Base-by-base conservation (phyloP, 805 yeast genomes). In the Wickerhamomyces chambardii region DNA sequence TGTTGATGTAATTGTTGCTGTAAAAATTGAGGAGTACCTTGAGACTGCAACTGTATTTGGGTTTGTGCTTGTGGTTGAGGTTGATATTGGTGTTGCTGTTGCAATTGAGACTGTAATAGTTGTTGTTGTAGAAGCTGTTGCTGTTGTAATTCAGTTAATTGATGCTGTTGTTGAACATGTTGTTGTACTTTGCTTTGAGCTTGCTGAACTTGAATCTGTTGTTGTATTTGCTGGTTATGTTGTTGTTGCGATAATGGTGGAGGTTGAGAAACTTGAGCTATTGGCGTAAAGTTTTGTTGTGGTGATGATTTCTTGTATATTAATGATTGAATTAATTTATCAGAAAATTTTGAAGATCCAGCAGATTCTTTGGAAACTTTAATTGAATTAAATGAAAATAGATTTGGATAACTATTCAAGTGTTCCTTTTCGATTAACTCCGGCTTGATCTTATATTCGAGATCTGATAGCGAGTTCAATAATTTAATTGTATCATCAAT, bases 321-420 rank as follows among this genome's bases (percentile, higher is more conserved):
- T 26, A 64, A 44, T 3, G 58, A 51, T 33, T 58, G 54, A n/a
- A 64, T 50, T 26, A 64, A 46, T 42, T 54, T 62, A 35, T 56
- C 35, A 6, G 46, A 45, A 31, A 53, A 51, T 6, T 50, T 59
- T 15, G 65, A 50, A 28, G 57, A 56, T 32, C 60, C 51, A 1
- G 62, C 40, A 21, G 51, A 54, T 22, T 55, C 51, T 1, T 63
- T 41, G n/a, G n/a, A n/a, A 26, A 55, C 44, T 12, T 55, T 55
- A 33, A 69, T 64, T 11, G 50, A 45, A 19, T 50, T 54, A 52
- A 67, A 73, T 15, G 75, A 62, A 48, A 75, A 75, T 34, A 75
- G 57, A 3, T 78, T 71, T 36, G 77, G 66, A 17, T 39, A 44
- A 8, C 37, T 30, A 8, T 42, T 39, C 31, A 55, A 47, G 3